Evolutionary conservation across 2,329 filamentous ascomycete genomes (phyloP), one percentile per base, ranked within the genome.

Genomic region (Colletotrichum sp.): DNA sequence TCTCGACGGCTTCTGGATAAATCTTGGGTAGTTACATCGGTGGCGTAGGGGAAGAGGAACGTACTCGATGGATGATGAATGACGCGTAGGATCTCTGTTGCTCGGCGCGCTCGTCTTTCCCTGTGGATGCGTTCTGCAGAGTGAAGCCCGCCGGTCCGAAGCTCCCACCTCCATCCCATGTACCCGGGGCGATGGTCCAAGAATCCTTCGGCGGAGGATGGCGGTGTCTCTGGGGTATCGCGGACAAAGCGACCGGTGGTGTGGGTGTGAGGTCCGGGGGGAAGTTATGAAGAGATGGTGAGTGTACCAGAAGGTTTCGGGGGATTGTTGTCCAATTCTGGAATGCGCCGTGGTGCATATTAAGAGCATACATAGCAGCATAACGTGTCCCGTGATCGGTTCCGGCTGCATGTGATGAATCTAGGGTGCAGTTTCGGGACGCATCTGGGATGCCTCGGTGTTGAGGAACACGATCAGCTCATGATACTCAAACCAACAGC

Each of bases 251-350:
- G 99, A 76, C 95, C 96, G 9, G 95, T 95, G 2, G 97, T 96
- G 85, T 99, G 97, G 15, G 96, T 99, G 86, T 99, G 99, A 79
- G 99, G 92, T 62, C 92, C 96, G 62, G 99, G 90, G 82, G 99
- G 87, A 85, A 99, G 97, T 96, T 77, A 99, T 94, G 82, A 99
- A 99, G n/a, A 99, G 91, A 81, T 99, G 97, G 86, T 99, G 97
- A 1, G 96, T 98, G 86, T 99, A 99, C 97, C 96, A 99, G 84
- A 99, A 99, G 0, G 96, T 98, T 87, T 99, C 97, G 82, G 96
- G 99, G 0, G 95, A 98, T 83, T 99, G 97, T 84, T 99, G 96
- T 70, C 97, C 94, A 79, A 99, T 99, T 79, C 95, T 94, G 81
- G 94, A 91, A 83, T 99, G 97, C 4, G 97, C 94, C 0, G 96